Percentiles rank a stretch among this genome's conserved stretches.
These are phyloP conservation scores for Cordyceps militaris DNA, from an alignment of 2,329 filamentous ascomycete genomes.

Conservation along the genomic window DNA sequence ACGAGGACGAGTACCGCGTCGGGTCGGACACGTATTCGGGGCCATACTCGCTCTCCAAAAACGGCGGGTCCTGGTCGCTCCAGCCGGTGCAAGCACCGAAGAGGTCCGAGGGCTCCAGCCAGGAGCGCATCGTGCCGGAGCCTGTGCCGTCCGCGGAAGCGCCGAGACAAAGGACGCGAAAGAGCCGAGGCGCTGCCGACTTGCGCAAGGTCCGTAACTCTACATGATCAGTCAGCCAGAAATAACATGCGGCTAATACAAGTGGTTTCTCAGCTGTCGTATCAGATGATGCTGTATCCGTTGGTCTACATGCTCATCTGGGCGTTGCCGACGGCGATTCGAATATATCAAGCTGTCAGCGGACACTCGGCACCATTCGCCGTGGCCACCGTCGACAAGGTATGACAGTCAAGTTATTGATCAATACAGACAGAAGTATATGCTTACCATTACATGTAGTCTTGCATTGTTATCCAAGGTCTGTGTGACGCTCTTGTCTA, in stretches of 20 bases:
- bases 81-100: slow-evolving; percentile 13
- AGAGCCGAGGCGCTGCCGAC: slow-evolving; percentile 5
- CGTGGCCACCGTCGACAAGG: slow-evolving; percentile 28
- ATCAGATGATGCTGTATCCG: slow-evolving; percentile 36
- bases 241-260: neutral
- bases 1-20: slow-evolving; percentile 11
- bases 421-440: neutral
- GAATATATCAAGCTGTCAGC: slow-evolving; percentile 32
- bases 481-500: slow-evolving; percentile 35
- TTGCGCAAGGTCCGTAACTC: slow-evolving; percentile 20
- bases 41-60: slow-evolving; percentile 8
- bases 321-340: slow-evolving; percentile 32
- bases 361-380: slow-evolving; percentile 28
- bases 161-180: neutral
- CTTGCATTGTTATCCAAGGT: slow-evolving; percentile 34
- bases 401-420: neutral
- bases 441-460: slow-evolving; percentile 15
- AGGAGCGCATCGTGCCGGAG: slow-evolving; percentile 1
- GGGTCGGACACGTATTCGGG: neutral
- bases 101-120: neutral
- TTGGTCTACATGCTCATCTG: slow-evolving; percentile 35
- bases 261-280: slow-evolving; percentile 25
- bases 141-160: neutral
- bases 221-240: neutral
- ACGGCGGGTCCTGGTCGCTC: slow-evolving; percentile 17